Evolutionary conservation across 495 filamentous ascomycete species (phyloP), one percentile per base, ranked within the genome.

Genomic region (Aspergillus carlsbadensis): DNA sequence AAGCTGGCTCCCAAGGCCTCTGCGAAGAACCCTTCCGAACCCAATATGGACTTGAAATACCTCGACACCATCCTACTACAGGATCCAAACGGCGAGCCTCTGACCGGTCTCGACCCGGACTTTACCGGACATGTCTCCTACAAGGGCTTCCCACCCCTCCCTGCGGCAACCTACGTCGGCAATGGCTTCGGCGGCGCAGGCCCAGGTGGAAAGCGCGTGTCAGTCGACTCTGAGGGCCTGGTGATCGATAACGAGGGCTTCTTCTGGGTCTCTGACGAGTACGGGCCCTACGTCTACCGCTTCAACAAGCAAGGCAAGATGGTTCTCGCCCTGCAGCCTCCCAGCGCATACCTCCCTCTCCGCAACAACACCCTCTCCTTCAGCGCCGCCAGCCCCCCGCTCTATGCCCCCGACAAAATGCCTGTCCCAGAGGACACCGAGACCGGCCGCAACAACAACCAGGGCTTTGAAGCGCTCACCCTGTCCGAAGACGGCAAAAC

Each of bases 241-340:
- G 84, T 82, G n/a, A 78, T 92, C 14, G 79, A 75, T 40, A 52
- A 67, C 0, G 83, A 91, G 52, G 84, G 81, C 52, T 73, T 75
- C 2, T 92, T 91, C 76, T 92, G 87, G 87, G 73, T 92, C 31
- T 84, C 78, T 34, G 89, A 92, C 65, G 89, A 94, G 65, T 92
- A 92, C 65, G 89, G 89, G 4, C 88, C 87, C 0, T 92, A 85
- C 58, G 72, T 90, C 20, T 91, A 86, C 75, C 78, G 85, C 10
- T 92, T 91, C 75, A 71, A 75, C 56, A 43, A 57, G 8, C 60
- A 62, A 0, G 89, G 90, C 24, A 75, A 71, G 40, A 85, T 94
- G 81, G 63, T 81, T 11, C 66, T 70, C 1, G 88, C 88, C 3
- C 86, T 92, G 52, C 81, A 80, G 29, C 88, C 89, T 0, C 87